Evolutionary conservation across 2,329 filamentous ascomycete species (phyloP), one percentile per base, ranked within the genome.

Genomic region (Pseudopithomyces maydicus): DNA sequence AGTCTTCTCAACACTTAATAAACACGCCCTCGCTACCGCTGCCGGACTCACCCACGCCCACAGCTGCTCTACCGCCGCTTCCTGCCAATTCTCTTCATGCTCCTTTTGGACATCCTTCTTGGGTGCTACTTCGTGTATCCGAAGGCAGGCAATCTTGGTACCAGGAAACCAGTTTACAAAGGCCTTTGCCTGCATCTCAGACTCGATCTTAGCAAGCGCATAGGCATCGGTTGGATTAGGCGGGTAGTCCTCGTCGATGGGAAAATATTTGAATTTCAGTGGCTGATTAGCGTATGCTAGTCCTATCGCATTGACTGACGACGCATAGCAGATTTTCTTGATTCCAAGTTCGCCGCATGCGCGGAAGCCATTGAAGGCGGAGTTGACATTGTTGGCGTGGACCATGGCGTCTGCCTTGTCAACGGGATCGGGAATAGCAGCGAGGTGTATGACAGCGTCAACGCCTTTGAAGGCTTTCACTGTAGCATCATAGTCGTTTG

Each of bases 301-400:
- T 0, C 75, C 75, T 19, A 77, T 72, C 6, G 76, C 75, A 39
- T 76, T 77, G 29, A 78, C 74, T 6, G 70, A 75, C 12, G 69
- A 74, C 6, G 74, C 74, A 54, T 76, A 78, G 66, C 71, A 74
- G 38, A 77, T 59, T 11, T 64, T 67, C 42, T 66, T 71, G 55
- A 78, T 75, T 4, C 72, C 74, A 1, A 74, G 59, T 26, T 72
- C 69, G 11, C 62, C 75, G 1, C 74, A 72, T 14, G 75, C 75
- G 15, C 70, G 71, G 36, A 77, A 74, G n/a, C 75, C 74, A 39
- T 78, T 79, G 64, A 77, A 77, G 0, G 75, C 74, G 0, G 67
- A 62, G 53, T 69, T 70, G 45, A 76, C 73, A 56, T 78, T 78
- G 65, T 76, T 77, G 55, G 64, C 67, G 61, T 77, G 75, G 0